Evolutionary conservation across 176 grass and related monocot species (phyloP), one percentile per base, ranked within the genome.

Genomic region (Carex parvula): DNA sequence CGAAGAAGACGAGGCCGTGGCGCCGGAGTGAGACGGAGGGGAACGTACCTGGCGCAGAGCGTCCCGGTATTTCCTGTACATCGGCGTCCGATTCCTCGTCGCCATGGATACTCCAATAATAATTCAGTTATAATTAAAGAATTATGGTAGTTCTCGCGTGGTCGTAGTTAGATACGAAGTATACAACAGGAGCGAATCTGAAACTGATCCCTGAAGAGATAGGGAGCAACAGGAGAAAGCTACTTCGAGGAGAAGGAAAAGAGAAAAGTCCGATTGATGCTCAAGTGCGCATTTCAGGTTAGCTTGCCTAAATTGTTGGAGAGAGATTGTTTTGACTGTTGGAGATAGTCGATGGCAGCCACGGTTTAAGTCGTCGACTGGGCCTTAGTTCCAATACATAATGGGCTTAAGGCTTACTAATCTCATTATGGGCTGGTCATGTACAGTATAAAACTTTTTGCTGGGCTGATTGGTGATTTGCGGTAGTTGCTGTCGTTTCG

Each of bases 1-100:
- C 39, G 83, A 89, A 73, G 83, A 85, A 70, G 79, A 77, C 78
- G 83, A 56, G 74, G 88, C 54, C 85, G 53, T 35, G 88, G 80
- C 48, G 92, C 57, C 67, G 84, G 71, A 61, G 58, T 89, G 10
- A 33, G 84, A 80, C 1, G 90, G 56, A 3, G 91, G 86, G 69
- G 84, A 82, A 54, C 97, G 93, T 37, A 92, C 97, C 55, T 93
- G 89, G 21, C 94, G 94, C 76, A 97, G 90, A 57, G 92, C 94
- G 42, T 97, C 94, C 26, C 94, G 90, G 85, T 99, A 99, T 86
- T 96, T 99, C 78, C 91, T 87, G 78, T 96, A 99, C 35, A 94
- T 86, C 18, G 89, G 84, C 85, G 93, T 99, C 12, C 97, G 80
- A 64, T 99, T 99, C 79, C 97, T 89, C 88, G 66, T 96, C 71